phyloP scores from a whole-genome alignment of 169 alveolate species.

The Eimeria brunetti region DNA sequence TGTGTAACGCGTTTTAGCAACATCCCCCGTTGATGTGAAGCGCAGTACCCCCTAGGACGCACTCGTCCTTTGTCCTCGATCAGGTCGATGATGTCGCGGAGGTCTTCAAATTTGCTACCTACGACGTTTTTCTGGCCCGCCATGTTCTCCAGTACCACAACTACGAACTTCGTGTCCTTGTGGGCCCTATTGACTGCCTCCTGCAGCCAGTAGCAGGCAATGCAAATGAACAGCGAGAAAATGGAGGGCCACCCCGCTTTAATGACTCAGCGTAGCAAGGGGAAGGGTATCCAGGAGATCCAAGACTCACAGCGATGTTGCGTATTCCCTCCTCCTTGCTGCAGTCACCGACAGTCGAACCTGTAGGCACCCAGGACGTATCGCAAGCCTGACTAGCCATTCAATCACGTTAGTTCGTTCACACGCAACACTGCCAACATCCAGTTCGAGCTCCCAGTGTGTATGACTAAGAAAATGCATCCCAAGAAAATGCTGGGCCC shows the following conservation, averaged over 20 bases:
- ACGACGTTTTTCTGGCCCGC: conserved; percentile 93
- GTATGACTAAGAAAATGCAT: background rate
- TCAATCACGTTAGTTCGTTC: background rate
- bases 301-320: conserved; percentile 84
- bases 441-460: background rate
- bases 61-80: conserved; percentile 90
- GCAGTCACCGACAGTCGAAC: conserved; percentile 89
- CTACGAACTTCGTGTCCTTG: conserved; percentile 87
- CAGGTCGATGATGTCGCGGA: conserved; percentile 88
- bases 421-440: background rate
- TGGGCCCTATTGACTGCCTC: conserved; percentile 88
- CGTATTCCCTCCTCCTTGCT: conserved; percentile 87
- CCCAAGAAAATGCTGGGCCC: background rate
- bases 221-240: background rate
- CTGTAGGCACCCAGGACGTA: conserved; percentile 28
- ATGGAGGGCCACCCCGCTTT: background rate
- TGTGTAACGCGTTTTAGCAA: background rate
- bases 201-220: conserved; percentile 44
- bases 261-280: background rate
- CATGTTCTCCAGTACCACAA: conserved; percentile 92
- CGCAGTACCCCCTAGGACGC: background rate
- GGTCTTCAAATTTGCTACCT: conserved; percentile 92
- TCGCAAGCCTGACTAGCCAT: background rate
- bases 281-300: background rate
- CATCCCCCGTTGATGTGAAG: background rate